Evolutionary conservation across 768 basidiomycete species (phyloP), one percentile per base, ranked within the genome.

Genomic region (Ramaria sp.): DNA sequence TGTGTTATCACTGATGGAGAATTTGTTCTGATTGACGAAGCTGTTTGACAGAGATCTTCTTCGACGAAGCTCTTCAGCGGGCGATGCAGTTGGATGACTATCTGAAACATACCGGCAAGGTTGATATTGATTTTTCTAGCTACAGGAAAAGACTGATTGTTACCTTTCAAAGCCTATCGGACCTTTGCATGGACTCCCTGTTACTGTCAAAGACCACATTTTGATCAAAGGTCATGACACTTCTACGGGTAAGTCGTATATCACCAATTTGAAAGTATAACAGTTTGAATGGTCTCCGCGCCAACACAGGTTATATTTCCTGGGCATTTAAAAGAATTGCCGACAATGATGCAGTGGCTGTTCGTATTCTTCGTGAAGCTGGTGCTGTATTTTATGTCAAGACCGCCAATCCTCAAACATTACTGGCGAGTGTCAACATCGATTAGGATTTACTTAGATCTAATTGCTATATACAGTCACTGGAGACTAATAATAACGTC

Each of bases 41-140:
- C 58, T 81, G 79, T 60, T 63, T 81, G 20, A 77, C 78, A 15
- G 79, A 82, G 56, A 75, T 82, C 48, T 80, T 79, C 57, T 69
- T 80, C 57, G 73, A 77, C 20, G 69, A 75, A n/a, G 77, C 72
- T 3, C 64, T 78, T 41, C 57, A 63, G 50, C 67, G 72, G 39
- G 81, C 82, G 3, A 65, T 60, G 48, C 67, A 78, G 57, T 67
- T 82, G 20, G 81, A 83, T 60, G 69, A 66, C 22, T 62, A 77
- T 61, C 62, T 77, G 30, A 52, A 61, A 15, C 58, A 66, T 52
- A 81, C 76, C 0, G 78, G 79, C 16, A 66, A 71, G 39, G 67
- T 73, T 36, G 4, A 7, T 45, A 0, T 12, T 10, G 6, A 25
- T 53, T 27, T 44, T 12, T 13, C 15, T 25, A 8, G 39, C 24